phyloP scores from a whole-genome alignment of 2,329 filamentous ascomycete species.

The Pseudocercospora musae region DNA sequence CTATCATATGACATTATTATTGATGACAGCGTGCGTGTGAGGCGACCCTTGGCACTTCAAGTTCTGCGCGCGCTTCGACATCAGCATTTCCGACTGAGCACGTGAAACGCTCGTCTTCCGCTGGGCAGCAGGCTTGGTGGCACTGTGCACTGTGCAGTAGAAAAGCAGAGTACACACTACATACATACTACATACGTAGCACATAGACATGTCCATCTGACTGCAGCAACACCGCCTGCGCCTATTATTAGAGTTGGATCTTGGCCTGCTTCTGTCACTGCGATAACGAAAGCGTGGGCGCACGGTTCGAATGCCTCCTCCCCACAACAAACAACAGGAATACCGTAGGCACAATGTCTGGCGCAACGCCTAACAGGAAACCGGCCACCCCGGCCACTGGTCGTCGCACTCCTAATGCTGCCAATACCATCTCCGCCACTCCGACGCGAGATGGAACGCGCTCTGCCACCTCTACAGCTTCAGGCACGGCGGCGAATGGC shows the following conservation, averaged over 20 bases:
- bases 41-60: neutral
- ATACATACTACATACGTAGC: no score
- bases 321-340: neutral
- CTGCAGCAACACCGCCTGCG: neutral
- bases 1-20: neutral
- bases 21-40: no score
- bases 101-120: neutral
- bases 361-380: conserved; percentile 21
- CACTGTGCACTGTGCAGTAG: neutral
- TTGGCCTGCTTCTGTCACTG: neutral
- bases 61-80: neutral
- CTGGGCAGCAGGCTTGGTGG: neutral
- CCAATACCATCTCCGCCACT: conserved; percentile 9
- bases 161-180: neutral
- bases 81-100: neutral
- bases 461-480: conserved; percentile 14
- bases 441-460: conserved; percentile 6
- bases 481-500: conserved; percentile 17
- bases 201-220: no score
- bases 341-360: conserved; percentile 5
- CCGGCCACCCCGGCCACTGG: conserved; percentile 17
- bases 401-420: conserved; percentile 19
- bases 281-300: neutral
- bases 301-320: neutral
- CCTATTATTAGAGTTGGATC: conserved; percentile 14